Percentiles rank a stretch among this genome's conserved stretches.
These are phyloP conservation scores for Telopea speciosissima DNA, from an alignment of 177 flowering plant species.

Conservation along the genomic window DNA sequence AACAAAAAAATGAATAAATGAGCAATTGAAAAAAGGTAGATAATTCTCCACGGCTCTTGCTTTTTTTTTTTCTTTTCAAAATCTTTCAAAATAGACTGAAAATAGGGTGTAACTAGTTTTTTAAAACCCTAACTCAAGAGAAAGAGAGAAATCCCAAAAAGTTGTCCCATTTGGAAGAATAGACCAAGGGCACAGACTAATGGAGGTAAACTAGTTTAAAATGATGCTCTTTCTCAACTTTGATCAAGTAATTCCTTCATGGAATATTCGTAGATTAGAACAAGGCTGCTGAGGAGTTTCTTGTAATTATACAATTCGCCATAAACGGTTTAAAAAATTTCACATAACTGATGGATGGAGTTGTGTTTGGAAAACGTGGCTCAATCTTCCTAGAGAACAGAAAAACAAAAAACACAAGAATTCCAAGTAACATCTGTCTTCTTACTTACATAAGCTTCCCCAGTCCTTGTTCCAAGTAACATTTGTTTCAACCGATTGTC, in stretches of 20 bases:
- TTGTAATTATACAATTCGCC: conserved; percentile 4
- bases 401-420: conserved; percentile 12
- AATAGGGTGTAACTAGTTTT: too few relatives aligned
- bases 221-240: too few relatives aligned
- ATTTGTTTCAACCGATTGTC: conserved; percentile 46
- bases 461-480: conserved; percentile 19
- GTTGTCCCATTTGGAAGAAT: too few relatives aligned
- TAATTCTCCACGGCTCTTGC: too few relatives aligned
- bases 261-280: conserved; percentile 9
- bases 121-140: too few relatives aligned
- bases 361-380: conserved; percentile 37
- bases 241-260: conserved; percentile 14
- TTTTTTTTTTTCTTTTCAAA: too few relatives aligned
- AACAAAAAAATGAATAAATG: too few relatives aligned
- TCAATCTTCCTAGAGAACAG: conserved; percentile 16
- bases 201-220: too few relatives aligned
- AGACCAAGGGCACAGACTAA: too few relatives aligned
- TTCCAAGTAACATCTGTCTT: conserved; percentile 14
- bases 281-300: background rate
- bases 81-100: too few relatives aligned
- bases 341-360: conserved; percentile 44
- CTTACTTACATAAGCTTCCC: background rate
- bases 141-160: too few relatives aligned
- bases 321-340: conserved; percentile 6
- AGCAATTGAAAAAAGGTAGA: too few relatives aligned